A percentile compares a stretch with the other conserved stretches of the same genome.
Evolutionary conservation across 2,329 filamentous ascomycete species (phyloP).

Genomic region (Penicillium concentricum): DNA sequence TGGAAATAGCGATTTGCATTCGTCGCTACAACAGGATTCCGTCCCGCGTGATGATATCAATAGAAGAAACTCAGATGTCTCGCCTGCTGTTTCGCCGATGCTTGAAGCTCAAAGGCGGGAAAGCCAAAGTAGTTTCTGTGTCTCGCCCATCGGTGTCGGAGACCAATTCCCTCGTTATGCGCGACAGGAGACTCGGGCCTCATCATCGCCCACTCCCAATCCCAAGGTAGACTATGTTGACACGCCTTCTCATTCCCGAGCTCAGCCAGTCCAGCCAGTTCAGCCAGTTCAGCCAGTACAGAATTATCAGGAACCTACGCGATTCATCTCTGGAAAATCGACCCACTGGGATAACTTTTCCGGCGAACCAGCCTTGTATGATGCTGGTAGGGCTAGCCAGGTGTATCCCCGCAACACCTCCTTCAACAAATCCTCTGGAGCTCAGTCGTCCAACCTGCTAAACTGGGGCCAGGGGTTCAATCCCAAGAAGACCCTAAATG

Average conservation of each 20-base stretch:
- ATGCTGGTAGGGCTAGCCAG: slow-evolving; percentile 56
- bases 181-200: slow-evolving; percentile 3
- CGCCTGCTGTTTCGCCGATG: slow-evolving; percentile 15
- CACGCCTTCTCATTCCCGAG: background rate
- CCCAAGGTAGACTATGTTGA: background rate
- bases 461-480: slow-evolving; percentile 39
- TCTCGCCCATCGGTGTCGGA: slow-evolving; percentile 18
- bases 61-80: slow-evolving; percentile 15
- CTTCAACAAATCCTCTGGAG: slow-evolving; percentile 29
- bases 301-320: slow-evolving; percentile 8
- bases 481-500: slow-evolving; percentile 35
- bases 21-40: slow-evolving; percentile 4
- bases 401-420: slow-evolving; percentile 51
- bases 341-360: slow-evolving; percentile 65
- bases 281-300: background rate
- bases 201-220: slow-evolving; percentile 6
- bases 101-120: slow-evolving; percentile 1
- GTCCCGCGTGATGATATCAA: background rate
- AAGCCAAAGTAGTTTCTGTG: slow-evolving; percentile 25
- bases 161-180: slow-evolving; percentile 5
- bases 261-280: background rate
- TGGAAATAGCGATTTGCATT: slow-evolving; percentile 9
- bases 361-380: slow-evolving; percentile 61
- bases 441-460: slow-evolving; percentile 29
- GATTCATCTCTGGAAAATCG: slow-evolving; percentile 14